Evolutionary conservation across 768 basidiomycete genomes (phyloP).

Genomic region (Xerocomellus chrysenteron): DNA sequence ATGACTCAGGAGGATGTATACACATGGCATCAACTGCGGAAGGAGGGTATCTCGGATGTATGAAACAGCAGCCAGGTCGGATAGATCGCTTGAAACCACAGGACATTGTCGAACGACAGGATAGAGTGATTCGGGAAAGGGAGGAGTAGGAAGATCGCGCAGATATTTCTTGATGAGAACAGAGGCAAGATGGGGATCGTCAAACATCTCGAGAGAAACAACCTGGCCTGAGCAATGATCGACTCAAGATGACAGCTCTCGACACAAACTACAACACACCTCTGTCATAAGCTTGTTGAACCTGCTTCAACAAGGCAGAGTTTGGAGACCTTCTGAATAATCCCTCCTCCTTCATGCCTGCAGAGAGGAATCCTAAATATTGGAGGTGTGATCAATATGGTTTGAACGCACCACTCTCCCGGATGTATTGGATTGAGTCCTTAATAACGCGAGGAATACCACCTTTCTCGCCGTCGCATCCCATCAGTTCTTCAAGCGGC

Average conservation of each 20-base stretch:
- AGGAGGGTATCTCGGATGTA: slow-evolving; percentile 73
- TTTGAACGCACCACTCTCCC: slow-evolving; percentile 46
- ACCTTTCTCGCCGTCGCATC: slow-evolving; percentile 77
- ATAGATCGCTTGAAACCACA: slow-evolving; percentile 45
- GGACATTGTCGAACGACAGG: slow-evolving; percentile 69
- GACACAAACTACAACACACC: slow-evolving; percentile 38
- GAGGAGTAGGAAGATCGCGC: slow-evolving; percentile 72
- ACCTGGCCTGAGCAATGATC: slow-evolving; percentile 55
- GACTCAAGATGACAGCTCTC: neutral
- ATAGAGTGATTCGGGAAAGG: slow-evolving; percentile 75
- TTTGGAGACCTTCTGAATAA: slow-evolving; percentile 82
- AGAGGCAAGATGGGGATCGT: slow-evolving; percentile 77
- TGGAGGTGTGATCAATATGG: neutral
- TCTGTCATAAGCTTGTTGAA: slow-evolving; percentile 82
- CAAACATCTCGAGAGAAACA: slow-evolving; percentile 72
- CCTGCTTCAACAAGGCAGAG: slow-evolving; percentile 66
- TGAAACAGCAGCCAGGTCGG: slow-evolving; percentile 54
- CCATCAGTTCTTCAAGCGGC: slow-evolving; percentile 81
- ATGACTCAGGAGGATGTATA: slow-evolving; percentile 70
- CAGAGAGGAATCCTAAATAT: neutral
- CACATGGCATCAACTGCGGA: slow-evolving; percentile 65
- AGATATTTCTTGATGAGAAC: slow-evolving; percentile 86
- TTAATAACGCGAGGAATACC: slow-evolving; percentile 78
- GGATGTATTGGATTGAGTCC: slow-evolving; percentile 70
- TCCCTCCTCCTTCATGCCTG: slow-evolving; percentile 69